These are phyloP conservation scores for Aethionema arabicum DNA, from an alignment of 345 rosid species.

Conservation along the genomic window DNA sequence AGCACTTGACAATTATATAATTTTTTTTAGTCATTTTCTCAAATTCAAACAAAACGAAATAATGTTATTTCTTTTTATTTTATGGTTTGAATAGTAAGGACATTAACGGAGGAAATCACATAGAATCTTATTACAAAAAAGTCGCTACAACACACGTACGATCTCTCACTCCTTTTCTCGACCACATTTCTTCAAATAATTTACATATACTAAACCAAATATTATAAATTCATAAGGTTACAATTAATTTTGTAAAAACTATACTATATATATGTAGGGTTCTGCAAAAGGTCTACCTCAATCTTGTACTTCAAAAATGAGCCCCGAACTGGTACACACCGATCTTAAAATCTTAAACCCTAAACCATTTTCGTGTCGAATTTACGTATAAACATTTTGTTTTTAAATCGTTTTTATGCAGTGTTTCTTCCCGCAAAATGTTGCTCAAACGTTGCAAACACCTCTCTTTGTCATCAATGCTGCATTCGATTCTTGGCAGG, in stretches of 20 bases:
- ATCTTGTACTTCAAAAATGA: constrained; percentile 72
- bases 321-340: constrained; percentile 58
- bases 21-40: too few species aligned
- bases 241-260: constrained; percentile 12
- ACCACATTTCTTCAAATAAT: not conserved
- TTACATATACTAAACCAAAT: too few species aligned
- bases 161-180: not conserved
- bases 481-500: constrained; percentile 97
- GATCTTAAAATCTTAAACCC: not conserved
- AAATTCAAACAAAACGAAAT: not conserved
- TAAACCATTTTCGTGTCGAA: not conserved
- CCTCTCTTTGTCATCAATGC: constrained; percentile 87
- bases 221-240: too few species aligned
- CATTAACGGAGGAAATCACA: constrained; percentile 60
- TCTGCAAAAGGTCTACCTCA: constrained; percentile 73
- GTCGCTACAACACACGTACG: constrained; percentile 75
- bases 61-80: not conserved
- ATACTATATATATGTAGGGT: constrained; percentile 46
- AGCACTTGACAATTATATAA: too few species aligned
- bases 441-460: constrained; percentile 53
- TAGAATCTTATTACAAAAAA: constrained; percentile 57
- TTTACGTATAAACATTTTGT: constrained; percentile 2
- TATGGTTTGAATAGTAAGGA: constrained; percentile 57
- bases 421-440: constrained; percentile 98
- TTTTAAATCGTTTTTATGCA: constrained; percentile 26